A percentile compares a stretch with the other conserved stretches of the same genome.
Evolutionary conservation across 306 rosid genomes (phyloP).

Genomic region (Quercus dentata): DNA sequence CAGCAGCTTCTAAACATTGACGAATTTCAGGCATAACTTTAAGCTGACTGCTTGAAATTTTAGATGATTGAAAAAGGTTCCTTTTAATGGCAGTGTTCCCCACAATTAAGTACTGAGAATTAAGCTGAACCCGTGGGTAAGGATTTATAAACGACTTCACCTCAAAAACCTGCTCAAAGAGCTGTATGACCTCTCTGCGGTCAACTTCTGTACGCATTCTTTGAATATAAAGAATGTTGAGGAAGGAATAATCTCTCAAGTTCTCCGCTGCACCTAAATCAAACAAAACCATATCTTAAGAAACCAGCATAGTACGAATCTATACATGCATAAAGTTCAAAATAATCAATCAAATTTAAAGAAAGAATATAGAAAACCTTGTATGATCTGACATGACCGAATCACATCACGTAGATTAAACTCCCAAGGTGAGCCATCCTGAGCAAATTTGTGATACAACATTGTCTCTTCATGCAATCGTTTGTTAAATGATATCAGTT

Average conservation of each 20-base stretch:
- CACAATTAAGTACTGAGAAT: constrained; percentile 44
- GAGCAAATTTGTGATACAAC: constrained; percentile 68
- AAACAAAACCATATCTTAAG: constrained; percentile 22
- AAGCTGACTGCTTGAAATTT: constrained; percentile 37
- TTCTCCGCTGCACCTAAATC: constrained; percentile 35
- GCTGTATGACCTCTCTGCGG: constrained; percentile 65
- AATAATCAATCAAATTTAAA: not conserved
- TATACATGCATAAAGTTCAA: not conserved
- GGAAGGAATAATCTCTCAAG: constrained; percentile 24
- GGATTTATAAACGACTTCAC: constrained; percentile 62
- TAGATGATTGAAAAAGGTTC: constrained; percentile 33
- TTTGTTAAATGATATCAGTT: constrained; percentile 65
- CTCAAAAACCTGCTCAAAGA: constrained; percentile 65
- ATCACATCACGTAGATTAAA: constrained; percentile 91
- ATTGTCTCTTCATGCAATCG: constrained; percentile 76
- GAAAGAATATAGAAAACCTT: constrained; percentile 44
- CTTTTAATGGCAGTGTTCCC: constrained; percentile 58
- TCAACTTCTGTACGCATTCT: constrained; percentile 87
- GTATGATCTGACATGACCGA: constrained; percentile 84
- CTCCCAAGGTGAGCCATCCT: constrained; percentile 95
- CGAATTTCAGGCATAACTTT: constrained; percentile 64
- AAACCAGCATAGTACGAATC: not conserved
- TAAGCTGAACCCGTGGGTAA: constrained; percentile 65
- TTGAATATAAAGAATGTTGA: constrained; percentile 40
- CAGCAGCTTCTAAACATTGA: constrained; percentile 83